phyloP scores from a whole-genome alignment of 305 asterid genomes.

The Fraxinus xanthoxyloides region DNA sequence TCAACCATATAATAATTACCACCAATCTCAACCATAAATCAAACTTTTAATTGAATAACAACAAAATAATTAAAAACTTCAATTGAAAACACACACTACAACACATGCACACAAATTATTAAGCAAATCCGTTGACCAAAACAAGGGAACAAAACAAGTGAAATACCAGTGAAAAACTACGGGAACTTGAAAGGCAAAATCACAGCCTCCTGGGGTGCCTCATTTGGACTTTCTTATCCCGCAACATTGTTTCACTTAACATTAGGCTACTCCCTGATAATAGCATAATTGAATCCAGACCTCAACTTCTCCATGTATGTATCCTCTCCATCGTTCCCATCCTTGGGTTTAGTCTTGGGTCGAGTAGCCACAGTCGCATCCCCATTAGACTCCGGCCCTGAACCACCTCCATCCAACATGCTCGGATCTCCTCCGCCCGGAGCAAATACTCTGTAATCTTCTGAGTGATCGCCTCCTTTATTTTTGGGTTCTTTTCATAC shows the following conservation, averaged over 20 bases:
- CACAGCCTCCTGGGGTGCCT: slow-evolving; percentile 93
- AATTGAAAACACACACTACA: neutral
- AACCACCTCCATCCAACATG: slow-evolving; percentile 86
- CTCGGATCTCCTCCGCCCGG: slow-evolving; percentile 95
- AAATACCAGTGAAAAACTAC: slow-evolving; percentile 81
- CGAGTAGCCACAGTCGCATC: slow-evolving; percentile 83
- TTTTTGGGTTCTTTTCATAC: slow-evolving; percentile 94
- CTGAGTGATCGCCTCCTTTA: slow-evolving; percentile 93
- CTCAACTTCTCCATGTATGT: slow-evolving; percentile 77
- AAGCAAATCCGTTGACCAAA: neutral
- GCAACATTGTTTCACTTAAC: slow-evolving; percentile 97
- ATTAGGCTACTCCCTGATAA: slow-evolving; percentile 86
- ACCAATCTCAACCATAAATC: neutral
- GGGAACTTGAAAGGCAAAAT: slow-evolving; percentile 96
- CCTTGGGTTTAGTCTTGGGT: slow-evolving; percentile 80
- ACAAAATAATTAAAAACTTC: neutral
- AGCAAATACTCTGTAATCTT: slow-evolving; percentile 90
- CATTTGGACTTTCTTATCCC: slow-evolving; percentile 95
- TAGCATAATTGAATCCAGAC: slow-evolving; percentile 83
- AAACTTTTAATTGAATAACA: neutral
- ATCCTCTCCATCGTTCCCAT: slow-evolving; percentile 87
- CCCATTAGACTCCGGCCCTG: slow-evolving; percentile 66
- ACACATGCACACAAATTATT: neutral
- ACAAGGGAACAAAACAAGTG: neutral
- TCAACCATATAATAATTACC: neutral